Evolutionary conservation across 1,139 yeast genomes (phyloP).

Genomic region (Diutina sp.): DNA sequence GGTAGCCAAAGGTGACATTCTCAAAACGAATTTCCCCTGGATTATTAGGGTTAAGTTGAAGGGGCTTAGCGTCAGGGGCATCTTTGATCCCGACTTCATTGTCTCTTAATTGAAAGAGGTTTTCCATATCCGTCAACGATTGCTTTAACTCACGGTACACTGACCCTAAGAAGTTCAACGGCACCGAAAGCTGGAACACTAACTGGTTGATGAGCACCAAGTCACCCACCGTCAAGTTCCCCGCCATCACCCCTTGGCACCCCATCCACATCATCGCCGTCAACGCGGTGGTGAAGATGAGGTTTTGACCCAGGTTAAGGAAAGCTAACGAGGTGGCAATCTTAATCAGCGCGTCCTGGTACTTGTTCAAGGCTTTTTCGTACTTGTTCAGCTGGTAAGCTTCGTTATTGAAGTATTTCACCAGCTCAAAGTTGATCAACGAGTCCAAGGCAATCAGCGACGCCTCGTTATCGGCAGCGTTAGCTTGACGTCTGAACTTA

Average conservation of each 20-base stretch:
- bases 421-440: constrained; percentile 86
- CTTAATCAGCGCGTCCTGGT: constrained; percentile 74
- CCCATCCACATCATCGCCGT: constrained; percentile 99
- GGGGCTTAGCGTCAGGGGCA: constrained; percentile 46
- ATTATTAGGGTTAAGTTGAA: constrained; percentile 24
- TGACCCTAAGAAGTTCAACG: constrained; percentile 85
- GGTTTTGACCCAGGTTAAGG: constrained; percentile 82
- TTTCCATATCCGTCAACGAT: constrained; percentile 85
- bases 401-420: constrained; percentile 89
- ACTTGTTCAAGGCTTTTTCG: constrained; percentile 58
- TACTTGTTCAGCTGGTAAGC: constrained; percentile 67
- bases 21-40: constrained; percentile 77
- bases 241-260: constrained; percentile 81
- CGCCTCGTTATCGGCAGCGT: constrained; percentile 87
- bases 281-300: constrained; percentile 82
- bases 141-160: constrained; percentile 93
- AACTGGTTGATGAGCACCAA: constrained; percentile 91
- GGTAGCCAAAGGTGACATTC: constrained; percentile 88
- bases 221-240: constrained; percentile 85
- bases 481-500: constrained; percentile 78
- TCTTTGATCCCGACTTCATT: constrained; percentile 58
- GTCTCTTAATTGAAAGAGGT: constrained; percentile 70
- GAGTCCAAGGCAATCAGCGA: constrained; percentile 93
- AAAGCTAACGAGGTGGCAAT: constrained; percentile 89
- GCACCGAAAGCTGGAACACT: constrained; percentile 91